phyloP scores from a whole-genome alignment of 2,329 filamentous ascomycete genomes.

The Ascomycota sp. region DNA sequence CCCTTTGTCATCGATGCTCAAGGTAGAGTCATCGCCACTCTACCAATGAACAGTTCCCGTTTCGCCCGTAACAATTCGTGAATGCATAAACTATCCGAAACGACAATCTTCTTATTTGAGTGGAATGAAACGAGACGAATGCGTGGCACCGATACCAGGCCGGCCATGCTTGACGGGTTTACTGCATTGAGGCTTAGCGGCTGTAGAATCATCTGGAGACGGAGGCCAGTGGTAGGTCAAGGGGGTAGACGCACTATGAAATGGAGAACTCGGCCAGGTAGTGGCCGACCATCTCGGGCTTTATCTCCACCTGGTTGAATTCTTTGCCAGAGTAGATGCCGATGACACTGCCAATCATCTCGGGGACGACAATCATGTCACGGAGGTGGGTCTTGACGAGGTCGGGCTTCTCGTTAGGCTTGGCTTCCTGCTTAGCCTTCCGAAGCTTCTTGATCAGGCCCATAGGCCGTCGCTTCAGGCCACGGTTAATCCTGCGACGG shows the following conservation, averaged over 20 bases:
- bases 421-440: constrained; percentile 97
- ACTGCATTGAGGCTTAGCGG: constrained; percentile 41
- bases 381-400: constrained; percentile 98
- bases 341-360: constrained; percentile 98
- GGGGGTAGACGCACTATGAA: constrained; percentile 66
- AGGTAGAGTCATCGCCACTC: constrained; percentile 22
- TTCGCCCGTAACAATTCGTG: constrained; percentile 35
- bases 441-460: constrained; percentile 99
- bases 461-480: constrained; percentile 99
- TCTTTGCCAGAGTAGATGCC: constrained; percentile 99
- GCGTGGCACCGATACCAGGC: constrained; percentile 99
- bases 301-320: constrained; percentile 99
- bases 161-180: constrained; percentile 99
- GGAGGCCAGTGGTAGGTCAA: too few species aligned
- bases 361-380: constrained; percentile 99
- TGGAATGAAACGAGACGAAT: constrained; percentile 99
- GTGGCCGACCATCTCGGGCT: constrained; percentile 99
- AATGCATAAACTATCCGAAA: constrained; percentile 34
- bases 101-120: constrained; percentile 74
- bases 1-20: constrained; percentile 23
- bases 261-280: constrained; percentile 99
- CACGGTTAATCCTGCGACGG: constrained; percentile 97
- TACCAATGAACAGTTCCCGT: constrained; percentile 36
- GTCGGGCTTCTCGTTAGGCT: constrained; percentile 99
- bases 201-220: background rate